phyloP scores from a whole-genome alignment of 2,329 filamentous ascomycete species.

The Phyllachora maydis region DNA sequence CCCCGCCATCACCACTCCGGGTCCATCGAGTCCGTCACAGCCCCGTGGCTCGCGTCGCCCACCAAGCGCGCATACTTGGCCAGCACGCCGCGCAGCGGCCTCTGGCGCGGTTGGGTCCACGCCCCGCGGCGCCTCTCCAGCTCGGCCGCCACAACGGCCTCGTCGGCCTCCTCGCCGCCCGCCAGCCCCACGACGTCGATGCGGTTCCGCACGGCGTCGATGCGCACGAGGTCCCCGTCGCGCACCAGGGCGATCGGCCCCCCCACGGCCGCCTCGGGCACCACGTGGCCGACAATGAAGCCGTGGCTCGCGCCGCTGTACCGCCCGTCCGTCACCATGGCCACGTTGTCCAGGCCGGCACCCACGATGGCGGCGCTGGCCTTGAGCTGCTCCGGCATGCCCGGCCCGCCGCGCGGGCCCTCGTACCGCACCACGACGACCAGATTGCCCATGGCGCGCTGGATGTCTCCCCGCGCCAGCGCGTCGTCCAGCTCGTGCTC shows the following conservation, averaged over 20 bases:
- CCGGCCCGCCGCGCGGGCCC: constrained; percentile 79
- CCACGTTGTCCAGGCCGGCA: constrained; percentile 68
- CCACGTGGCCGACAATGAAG: constrained; percentile 86
- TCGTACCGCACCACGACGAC: constrained; percentile 87
- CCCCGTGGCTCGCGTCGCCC: constrained; percentile 78
- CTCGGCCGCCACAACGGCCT: constrained; percentile 20
- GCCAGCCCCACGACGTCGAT: constrained; percentile 43
- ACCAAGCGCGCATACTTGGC: constrained; percentile 83
- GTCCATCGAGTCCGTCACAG: constrained; percentile 89
- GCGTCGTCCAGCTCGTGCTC: constrained; percentile 62
- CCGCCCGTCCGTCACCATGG: constrained; percentile 78
- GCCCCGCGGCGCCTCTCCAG: constrained; percentile 33
- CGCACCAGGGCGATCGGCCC: constrained; percentile 70
- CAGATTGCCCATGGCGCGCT: constrained; percentile 43
- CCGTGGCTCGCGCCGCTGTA: constrained; percentile 80
- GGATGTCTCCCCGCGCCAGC: constrained; percentile 37
- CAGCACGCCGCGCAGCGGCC: constrained; percentile 63
- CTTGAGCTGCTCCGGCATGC: constrained; percentile 90
- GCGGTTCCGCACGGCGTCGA: constrained; percentile 63
- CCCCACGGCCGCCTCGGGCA: constrained; percentile 74
- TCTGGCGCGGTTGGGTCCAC: constrained; percentile 48
- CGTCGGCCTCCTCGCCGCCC: constrained; percentile 16
- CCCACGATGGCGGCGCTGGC: constrained; percentile 85
- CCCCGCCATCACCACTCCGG: too few species aligned
- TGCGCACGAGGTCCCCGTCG: constrained; percentile 68